Evolutionary conservation across 306 rosid species (phyloP).

Genomic region (Chamaecrista fasciculata): DNA sequence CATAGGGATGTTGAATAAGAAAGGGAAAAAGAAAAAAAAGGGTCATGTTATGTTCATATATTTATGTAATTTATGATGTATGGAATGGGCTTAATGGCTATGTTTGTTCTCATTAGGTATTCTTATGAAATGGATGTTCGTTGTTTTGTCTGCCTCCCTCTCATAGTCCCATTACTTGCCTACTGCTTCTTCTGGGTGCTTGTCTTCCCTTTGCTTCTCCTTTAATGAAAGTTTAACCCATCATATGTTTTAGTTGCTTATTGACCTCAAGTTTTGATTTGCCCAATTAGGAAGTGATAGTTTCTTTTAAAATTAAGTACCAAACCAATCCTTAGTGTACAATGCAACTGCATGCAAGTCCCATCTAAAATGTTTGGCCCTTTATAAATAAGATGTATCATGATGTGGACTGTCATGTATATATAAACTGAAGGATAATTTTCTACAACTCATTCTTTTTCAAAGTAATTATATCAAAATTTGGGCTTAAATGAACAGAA

Average conservation of each 20-base stretch:
- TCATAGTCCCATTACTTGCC: no score
- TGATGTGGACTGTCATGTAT: not conserved
- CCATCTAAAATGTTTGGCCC: no score
- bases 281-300: no score
- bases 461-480: no score
- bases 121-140: not conserved
- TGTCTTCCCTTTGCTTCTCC: no score
- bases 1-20: constrained; percentile 71
- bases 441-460: not conserved
- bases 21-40: constrained; percentile 23
- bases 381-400: not conserved
- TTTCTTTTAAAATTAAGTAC: no score
- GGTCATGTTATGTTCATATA: constrained; percentile 39
- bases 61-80: not conserved
- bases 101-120: constrained; percentile 6
- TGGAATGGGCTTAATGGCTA: not conserved
- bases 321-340: no score
- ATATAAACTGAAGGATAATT: not conserved
- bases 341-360: no score
- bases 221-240: not conserved
- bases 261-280: no score
- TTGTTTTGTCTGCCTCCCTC: not conserved
- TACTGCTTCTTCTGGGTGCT: not conserved
- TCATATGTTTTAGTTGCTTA: not conserved
- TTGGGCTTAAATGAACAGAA: no score